phyloP scores from a whole-genome alignment of 495 filamentous ascomycete genomes.

The Tuber melanosporum region DNA sequence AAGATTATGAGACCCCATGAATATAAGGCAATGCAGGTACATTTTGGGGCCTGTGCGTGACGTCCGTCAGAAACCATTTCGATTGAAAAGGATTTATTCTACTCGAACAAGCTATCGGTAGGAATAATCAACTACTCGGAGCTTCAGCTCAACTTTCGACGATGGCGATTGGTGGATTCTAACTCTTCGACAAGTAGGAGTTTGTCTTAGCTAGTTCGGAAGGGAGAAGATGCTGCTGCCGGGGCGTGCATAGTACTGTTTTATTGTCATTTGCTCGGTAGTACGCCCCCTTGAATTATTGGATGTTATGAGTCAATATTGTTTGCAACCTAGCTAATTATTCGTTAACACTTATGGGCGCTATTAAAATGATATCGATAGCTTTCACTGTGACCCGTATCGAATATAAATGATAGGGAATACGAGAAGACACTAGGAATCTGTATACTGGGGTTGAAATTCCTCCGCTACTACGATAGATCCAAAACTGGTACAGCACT shows the following conservation, averaged over 20 bases:
- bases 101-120: background rate
- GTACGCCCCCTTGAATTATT: background rate
- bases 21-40: constrained; percentile 21
- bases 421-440: background rate
- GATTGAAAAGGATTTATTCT: background rate
- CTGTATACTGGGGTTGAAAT: background rate
- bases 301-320: background rate
- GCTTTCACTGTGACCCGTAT: background rate
- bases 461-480: background rate
- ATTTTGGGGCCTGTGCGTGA: constrained; percentile 34
- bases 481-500: background rate
- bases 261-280: background rate
- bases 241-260: background rate
- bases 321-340: background rate
- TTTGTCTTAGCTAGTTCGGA: background rate
- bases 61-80: background rate
- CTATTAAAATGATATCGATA: background rate
- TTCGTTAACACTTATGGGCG: background rate
- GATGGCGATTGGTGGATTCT: background rate
- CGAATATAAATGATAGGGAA: background rate
- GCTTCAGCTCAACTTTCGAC: background rate
- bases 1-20: constrained; percentile 4
- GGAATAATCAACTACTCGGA: background rate
- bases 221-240: background rate
- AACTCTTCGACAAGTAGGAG: background rate